phyloP scores from a whole-genome alignment of 495 filamentous ascomycete genomes.

The Aspergillus bertholletiae region DNA sequence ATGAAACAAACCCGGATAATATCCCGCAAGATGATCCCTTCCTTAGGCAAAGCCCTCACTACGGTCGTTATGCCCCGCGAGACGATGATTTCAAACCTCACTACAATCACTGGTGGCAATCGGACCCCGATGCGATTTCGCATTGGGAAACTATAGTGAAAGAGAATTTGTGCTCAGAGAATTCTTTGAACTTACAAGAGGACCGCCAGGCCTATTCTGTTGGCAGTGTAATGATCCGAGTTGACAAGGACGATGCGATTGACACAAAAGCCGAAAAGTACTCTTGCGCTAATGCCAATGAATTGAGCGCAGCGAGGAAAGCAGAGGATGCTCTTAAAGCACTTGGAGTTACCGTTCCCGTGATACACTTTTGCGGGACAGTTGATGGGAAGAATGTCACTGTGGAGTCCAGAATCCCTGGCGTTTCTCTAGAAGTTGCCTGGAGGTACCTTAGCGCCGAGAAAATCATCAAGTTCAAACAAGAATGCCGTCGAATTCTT shows the following conservation, averaged over 20 bases:
- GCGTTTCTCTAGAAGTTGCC: constrained; percentile 41
- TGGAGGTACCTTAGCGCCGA: constrained; percentile 35
- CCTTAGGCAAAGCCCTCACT: constrained; percentile 30
- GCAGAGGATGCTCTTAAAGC: constrained; percentile 32
- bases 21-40: constrained; percentile 38
- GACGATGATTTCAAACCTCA: constrained; percentile 37
- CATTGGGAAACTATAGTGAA: constrained; percentile 37
- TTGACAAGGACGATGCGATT: constrained; percentile 28
- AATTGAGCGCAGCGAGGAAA: constrained; percentile 35
- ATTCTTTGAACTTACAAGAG: constrained; percentile 33
- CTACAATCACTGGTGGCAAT: constrained; percentile 32
- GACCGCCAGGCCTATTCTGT: constrained; percentile 35
- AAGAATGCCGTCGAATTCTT: constrained; percentile 34
- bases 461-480: constrained; percentile 32
- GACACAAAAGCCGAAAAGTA: constrained; percentile 27
- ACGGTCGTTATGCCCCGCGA: constrained; percentile 41
- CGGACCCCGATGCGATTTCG: constrained; percentile 24
- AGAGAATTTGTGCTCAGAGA: constrained; percentile 27
- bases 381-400: constrained; percentile 40
- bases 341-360: constrained; percentile 34
- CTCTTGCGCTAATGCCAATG: constrained; percentile 59
- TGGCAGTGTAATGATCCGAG: constrained; percentile 37
- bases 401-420: constrained; percentile 40
- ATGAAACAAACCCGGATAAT: constrained; percentile 32
- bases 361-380: constrained; percentile 37